Evolutionary conservation across 495 filamentous ascomycete species (phyloP), one percentile per base, ranked within the genome.

Genomic region (Hypoxylon subgilvum): DNA sequence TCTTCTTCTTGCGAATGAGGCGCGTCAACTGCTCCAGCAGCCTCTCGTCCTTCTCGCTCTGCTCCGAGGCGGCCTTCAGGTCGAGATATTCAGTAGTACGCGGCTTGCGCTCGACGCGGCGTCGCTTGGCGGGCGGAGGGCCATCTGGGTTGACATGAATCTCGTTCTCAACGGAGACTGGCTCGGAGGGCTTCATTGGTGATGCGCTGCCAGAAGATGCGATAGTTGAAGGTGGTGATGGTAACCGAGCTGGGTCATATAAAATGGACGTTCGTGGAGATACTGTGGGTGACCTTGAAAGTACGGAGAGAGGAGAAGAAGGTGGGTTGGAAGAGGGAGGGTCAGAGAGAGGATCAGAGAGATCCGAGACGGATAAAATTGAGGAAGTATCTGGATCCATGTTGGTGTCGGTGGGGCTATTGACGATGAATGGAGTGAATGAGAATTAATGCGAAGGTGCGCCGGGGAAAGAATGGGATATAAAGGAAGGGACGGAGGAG

Each of bases 1-100:
- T 97, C 72, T 88, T 87, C 74, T 91, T 94, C 68, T 89, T 89
- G 50, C 88, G 86, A 56, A 98, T 73, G n/a, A 84, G 86, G 44
- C 88, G 83, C 30, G 90, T 72, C 10, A 98, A 77, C 43, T 84
- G 79, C 44, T 87, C 81, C 6, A 96, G 72, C 39, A 88, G 63
- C 17, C 62, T 66, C 35, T 78, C 70, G 12, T 74, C 71, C 28
- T 73, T 72, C n/a, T 75, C 80, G 45, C 64, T 63, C 39, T 79
- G 78, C 18, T 71, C 71, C 9, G 73, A 69, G 27, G 73, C 69
- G 45, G 74, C 66, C 13, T 82, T 76, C 4, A 96, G 73, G 71
- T 94, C 85, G 14, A 96, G 81, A 69, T 87, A 85, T 51, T 89
- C 80, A 5, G 91, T 95, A 7, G 79, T 88, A 62, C 90, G 87